Evolutionary conservation across 169 alveolate species (phyloP).

Genomic region (Eimeria sp.): DNA sequence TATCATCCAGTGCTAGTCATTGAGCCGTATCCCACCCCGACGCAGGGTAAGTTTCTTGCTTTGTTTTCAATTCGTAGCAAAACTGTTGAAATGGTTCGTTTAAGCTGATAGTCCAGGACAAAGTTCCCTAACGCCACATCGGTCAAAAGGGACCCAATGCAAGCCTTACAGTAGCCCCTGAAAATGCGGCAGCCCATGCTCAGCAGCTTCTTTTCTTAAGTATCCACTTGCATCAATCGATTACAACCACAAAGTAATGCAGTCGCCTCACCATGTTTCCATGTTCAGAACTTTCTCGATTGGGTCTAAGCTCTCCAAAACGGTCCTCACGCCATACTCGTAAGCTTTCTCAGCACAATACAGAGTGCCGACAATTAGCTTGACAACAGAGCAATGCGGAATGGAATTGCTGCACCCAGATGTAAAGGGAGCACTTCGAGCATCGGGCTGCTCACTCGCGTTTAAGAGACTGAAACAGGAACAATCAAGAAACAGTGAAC

Average conservation of each 20-base stretch:
- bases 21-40: neutral
- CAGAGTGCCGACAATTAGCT: conserved; percentile 79
- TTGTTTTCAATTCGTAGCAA: conserved; percentile 30
- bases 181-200: neutral
- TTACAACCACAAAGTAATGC: neutral
- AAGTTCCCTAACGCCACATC: conserved; percentile 51
- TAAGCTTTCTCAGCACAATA: conserved; percentile 73
- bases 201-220: neutral
- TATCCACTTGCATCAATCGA: neutral
- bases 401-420: neutral
- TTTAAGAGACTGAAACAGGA: conserved; percentile 19
- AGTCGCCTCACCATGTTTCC: conserved; percentile 73
- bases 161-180: conserved; percentile 59
- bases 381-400: conserved; percentile 30
- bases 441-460: neutral
- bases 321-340: conserved; percentile 70
- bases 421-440: neutral
- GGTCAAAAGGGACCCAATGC: conserved; percentile 51
- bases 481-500: neutral
- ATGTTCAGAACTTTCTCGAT: neutral
- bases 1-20: neutral
- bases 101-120: conserved; percentile 27
- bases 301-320: conserved; percentile 51
- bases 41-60: neutral
- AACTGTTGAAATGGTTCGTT: neutral